These are phyloP conservation scores for Colletotrichum neosansevieriae DNA, from an alignment of 2,329 filamentous ascomycete genomes.

Conservation along the genomic window DNA sequence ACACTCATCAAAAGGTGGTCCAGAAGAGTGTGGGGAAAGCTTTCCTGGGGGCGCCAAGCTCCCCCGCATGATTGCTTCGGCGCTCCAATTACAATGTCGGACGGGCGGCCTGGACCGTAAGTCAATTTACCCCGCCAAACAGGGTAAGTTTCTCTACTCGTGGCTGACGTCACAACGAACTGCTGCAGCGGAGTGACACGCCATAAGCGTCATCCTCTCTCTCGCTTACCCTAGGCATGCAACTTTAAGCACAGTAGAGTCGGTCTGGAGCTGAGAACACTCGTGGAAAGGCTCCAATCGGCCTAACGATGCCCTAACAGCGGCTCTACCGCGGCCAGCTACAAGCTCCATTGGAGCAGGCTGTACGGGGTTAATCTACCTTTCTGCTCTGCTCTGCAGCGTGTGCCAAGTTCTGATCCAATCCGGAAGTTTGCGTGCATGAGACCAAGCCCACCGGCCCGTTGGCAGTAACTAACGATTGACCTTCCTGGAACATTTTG, in stretches of 20 bases:
- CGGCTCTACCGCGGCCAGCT: constrained; percentile 23
- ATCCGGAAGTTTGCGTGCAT: constrained; percentile 17
- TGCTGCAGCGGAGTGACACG: constrained; percentile 30
- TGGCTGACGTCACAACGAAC: constrained; percentile 33
- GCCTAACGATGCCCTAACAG: constrained; percentile 11
- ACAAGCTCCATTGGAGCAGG: too few species aligned
- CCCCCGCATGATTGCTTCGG: constrained; percentile 12
- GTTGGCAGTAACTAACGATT: not conserved
- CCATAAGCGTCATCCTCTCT: constrained; percentile 26
- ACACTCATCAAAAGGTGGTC: not conserved
- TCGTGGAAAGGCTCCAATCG: constrained; percentile 2
- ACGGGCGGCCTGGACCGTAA: constrained; percentile 1
- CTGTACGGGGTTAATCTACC: too few species aligned
- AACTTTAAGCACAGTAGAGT: not conserved
- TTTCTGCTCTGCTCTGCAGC: not conserved
- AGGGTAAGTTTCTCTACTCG: not conserved
- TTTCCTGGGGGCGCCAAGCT: constrained; percentile 19
- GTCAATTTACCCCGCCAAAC: constrained; percentile 21
- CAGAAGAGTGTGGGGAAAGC: constrained; percentile 23
- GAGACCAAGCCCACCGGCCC: constrained; percentile 7
- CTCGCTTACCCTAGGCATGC: not conserved
- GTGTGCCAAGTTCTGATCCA: constrained; percentile 12
- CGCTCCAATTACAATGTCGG: constrained; percentile 19
- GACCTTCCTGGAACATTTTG: too few species aligned
- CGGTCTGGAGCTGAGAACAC: not conserved